phyloP scores from a whole-genome alignment of 169 alveolate species.

The Plasmodium vinckei region DNA sequence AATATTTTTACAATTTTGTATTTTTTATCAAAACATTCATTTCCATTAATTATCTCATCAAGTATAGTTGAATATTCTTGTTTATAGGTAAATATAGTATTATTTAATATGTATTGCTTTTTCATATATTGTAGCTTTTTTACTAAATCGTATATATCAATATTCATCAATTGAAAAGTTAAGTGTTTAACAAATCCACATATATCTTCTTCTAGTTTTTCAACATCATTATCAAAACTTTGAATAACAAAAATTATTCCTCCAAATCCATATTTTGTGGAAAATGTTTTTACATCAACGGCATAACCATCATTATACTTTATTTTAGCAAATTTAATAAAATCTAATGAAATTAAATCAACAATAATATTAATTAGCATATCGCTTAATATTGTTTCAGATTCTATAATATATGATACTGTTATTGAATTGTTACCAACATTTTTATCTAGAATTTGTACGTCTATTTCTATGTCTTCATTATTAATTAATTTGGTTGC shows the following conservation, averaged over 20 bases:
- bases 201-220: slow-evolving; percentile 47
- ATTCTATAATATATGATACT: slow-evolving; percentile 64
- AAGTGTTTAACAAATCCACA: slow-evolving; percentile 64
- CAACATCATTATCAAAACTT: slow-evolving; percentile 65
- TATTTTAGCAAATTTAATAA: slow-evolving; percentile 49
- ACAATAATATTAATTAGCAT: slow-evolving; percentile 48
- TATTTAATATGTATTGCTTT: slow-evolving; percentile 55
- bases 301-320: slow-evolving; percentile 59
- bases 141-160: slow-evolving; percentile 28
- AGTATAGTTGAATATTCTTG: slow-evolving; percentile 69
- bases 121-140: slow-evolving; percentile 50
- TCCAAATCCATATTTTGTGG: slow-evolving; percentile 52
- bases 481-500: slow-evolving; percentile 53
- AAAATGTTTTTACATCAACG: slow-evolving; percentile 58
- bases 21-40: slow-evolving; percentile 73
- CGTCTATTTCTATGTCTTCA: slow-evolving; percentile 58
- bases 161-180: slow-evolving; percentile 45
- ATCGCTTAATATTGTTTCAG: slow-evolving; percentile 58
- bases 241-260: slow-evolving; percentile 69
- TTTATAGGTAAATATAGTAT: slow-evolving; percentile 53
- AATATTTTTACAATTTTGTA: slow-evolving; percentile 66
- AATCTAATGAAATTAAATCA: slow-evolving; percentile 67
- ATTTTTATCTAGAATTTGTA: slow-evolving; percentile 14
- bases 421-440: slow-evolving; percentile 28
- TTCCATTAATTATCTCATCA: slow-evolving; percentile 41